Evolutionary conservation across 331 rosid species (phyloP).

Genomic region (Malus hybrid): DNA sequence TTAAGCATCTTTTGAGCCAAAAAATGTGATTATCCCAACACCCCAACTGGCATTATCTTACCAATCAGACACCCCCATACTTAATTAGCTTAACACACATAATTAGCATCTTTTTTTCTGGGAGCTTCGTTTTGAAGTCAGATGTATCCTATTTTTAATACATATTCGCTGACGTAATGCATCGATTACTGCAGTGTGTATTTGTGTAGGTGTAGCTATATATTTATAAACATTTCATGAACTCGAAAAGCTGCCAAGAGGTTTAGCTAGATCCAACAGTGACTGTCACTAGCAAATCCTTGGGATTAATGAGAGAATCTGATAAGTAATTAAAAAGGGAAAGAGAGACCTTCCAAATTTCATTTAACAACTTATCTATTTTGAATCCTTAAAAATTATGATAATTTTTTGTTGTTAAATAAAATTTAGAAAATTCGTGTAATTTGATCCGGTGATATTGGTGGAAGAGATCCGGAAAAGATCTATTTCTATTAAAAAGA

Average conservation of each 20-base stretch:
- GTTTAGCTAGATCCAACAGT: slow-evolving; percentile 23
- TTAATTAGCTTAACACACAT: background rate
- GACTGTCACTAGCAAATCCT: slow-evolving; percentile 7
- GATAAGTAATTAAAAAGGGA: background rate
- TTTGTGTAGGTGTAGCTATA: background rate
- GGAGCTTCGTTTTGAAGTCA: background rate
- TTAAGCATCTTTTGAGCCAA: background rate
- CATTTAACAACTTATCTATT: rapidly evolving
- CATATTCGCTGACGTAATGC: background rate
- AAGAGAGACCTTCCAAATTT: no score
- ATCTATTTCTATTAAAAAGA: no score
- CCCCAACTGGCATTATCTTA: background rate
- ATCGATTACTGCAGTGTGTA: background rate
- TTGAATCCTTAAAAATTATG: rapidly evolving
- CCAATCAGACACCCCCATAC: background rate
- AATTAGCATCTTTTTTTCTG: background rate
- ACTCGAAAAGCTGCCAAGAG: slow-evolving; percentile 10
- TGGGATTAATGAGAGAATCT: slow-evolving; percentile 15
- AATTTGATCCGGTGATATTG: no score
- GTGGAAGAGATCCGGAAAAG: no score
- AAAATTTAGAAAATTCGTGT: rapidly evolving
- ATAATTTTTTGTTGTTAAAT: rapidly evolving
- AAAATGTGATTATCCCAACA: background rate
- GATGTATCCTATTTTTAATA: background rate
- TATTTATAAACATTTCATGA: background rate